These are phyloP conservation scores for Daldinia concentrica DNA, from an alignment of 495 filamentous ascomycete genomes.

Conservation along the genomic window DNA sequence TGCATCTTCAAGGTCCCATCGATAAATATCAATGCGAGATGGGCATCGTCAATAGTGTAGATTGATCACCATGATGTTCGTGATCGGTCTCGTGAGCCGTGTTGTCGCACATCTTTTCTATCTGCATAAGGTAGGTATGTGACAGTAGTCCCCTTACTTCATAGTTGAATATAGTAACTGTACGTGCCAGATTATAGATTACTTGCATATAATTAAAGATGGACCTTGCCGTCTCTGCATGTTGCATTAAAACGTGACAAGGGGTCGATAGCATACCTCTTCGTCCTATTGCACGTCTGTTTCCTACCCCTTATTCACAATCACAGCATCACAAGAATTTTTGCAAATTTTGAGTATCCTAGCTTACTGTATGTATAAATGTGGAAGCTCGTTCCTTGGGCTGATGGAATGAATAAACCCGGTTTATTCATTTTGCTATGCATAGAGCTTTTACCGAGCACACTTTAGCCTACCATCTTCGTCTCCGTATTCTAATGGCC, in stretches of 20 bases:
- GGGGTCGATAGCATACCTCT: constrained; percentile 18
- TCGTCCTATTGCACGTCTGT: constrained; percentile 27
- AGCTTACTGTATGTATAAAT: constrained; percentile 30
- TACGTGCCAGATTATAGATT: constrained; percentile 23
- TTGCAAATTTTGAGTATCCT: constrained; percentile 34
- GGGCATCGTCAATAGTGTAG: not conserved
- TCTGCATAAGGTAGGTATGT: not conserved
- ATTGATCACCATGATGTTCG: not conserved
- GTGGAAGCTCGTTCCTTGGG: constrained; percentile 24
- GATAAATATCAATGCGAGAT: not conserved
- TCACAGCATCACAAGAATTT: constrained; percentile 7
- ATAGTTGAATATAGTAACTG: not conserved
- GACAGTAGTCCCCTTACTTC: not conserved
- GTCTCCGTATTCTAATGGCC: not conserved
- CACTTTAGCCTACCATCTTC: not conserved
- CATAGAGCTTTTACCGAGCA: constrained; percentile 17
- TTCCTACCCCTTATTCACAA: constrained; percentile 28
- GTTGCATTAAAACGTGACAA: constrained; percentile 33
- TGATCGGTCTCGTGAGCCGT: not conserved
- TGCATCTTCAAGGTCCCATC: not conserved
- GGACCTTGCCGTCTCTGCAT: constrained; percentile 15
- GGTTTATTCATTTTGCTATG: constrained; percentile 25
- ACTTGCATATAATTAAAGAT: constrained; percentile 30
- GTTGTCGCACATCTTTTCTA: not conserved
- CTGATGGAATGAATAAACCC: constrained; percentile 19